Percentiles rank a stretch among this genome's conserved stretches.
Evolutionary conservation across 2,329 filamentous ascomycete species (phyloP).

Genomic region (Talaromyces piceae): DNA sequence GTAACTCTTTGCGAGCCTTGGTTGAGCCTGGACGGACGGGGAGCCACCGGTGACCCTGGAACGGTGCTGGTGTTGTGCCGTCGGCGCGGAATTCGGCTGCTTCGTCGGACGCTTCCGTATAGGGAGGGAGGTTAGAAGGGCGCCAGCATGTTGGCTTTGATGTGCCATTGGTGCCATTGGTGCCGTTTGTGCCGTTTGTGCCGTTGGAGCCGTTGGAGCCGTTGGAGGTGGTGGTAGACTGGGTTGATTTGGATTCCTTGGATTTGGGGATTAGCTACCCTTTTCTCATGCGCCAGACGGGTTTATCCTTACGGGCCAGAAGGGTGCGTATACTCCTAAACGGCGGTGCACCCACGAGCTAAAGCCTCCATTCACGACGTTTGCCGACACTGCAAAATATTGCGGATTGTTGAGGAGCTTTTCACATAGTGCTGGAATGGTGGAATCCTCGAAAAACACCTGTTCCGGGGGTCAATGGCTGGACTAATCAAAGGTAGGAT

Average conservation of each 20-base stretch:
- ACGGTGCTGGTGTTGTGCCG: slow-evolving; percentile 1
- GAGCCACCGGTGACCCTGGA: not conserved
- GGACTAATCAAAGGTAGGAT: not conserved
- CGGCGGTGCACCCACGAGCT: slow-evolving; percentile 1
- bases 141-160: not conserved
- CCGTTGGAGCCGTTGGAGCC: too few relatives aligned
- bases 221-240: not conserved
- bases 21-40: not conserved
- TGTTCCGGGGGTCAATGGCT: not conserved
- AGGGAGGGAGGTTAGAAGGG: not conserved
- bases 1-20: not conserved
- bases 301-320: not conserved
- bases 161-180: not conserved
- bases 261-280: not conserved
- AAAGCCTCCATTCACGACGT: not conserved
- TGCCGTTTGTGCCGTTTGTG: too few relatives aligned
- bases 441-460: not conserved
- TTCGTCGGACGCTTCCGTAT: not conserved
- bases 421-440: not conserved
- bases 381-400: slow-evolving; percentile 1
- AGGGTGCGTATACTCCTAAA: not conserved
- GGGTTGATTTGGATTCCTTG: not conserved
- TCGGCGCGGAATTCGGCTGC: not conserved
- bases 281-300: not conserved
- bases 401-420: not conserved